Conservation (phyloP, 2,329 filamentous ascomycete species). For the Aaosphaeria arxii region DNA sequence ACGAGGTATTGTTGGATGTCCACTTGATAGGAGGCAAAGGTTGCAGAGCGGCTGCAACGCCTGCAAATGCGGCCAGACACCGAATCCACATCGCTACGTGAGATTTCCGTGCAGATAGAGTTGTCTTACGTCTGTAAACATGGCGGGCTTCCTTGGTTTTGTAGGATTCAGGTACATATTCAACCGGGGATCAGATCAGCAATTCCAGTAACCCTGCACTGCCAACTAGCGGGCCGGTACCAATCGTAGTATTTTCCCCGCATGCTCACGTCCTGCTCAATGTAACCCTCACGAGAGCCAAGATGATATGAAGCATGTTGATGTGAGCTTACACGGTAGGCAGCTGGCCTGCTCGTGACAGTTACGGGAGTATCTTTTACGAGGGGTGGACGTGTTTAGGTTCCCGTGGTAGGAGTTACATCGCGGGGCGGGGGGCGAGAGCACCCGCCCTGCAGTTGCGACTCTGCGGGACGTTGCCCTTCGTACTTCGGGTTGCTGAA, state of each 20-base stretch:
- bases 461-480: too few relatives aligned
- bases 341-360: too few relatives aligned
- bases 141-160: conserved; percentile 8
- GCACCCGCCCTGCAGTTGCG: too few relatives aligned
- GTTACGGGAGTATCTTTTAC: too few relatives aligned
- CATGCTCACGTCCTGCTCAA: conserved; percentile 12
- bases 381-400: too few relatives aligned
- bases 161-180: conserved; percentile 11
- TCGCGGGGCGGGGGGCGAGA: too few relatives aligned
- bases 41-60: conserved; percentile 33
- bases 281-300: conserved; percentile 15
- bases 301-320: not conserved
- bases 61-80: conserved; percentile 9
- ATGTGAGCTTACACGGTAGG: too few relatives aligned
- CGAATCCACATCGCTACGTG: conserved; percentile 5
- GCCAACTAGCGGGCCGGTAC: conserved; percentile 4
- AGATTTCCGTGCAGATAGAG: not conserved
- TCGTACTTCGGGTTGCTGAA: too few relatives aligned
- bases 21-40: conserved; percentile 38
- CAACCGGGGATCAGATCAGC: not conserved
- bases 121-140: not conserved
- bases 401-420: too few relatives aligned
- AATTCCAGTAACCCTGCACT: not conserved
- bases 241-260: conserved; percentile 18
- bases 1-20: conserved; percentile 8